Evolutionary conservation across 345 rosid species (phyloP), one percentile per base, ranked within the genome.

Genomic region (Theobroma cacao): DNA sequence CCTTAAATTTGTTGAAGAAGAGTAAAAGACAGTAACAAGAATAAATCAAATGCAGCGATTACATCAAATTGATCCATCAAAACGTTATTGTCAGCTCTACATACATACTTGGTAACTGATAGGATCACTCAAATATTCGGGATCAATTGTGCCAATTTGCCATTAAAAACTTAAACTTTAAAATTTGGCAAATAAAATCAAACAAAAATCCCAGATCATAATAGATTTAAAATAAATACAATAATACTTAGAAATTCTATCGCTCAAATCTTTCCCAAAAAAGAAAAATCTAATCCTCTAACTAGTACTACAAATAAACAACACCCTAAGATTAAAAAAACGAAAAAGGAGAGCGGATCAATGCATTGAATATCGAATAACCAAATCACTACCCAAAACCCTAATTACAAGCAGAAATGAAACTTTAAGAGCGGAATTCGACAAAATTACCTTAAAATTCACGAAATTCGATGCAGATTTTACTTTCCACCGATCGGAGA

Each of bases 401-500:
- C 69, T 52, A 28, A 58, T 18, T 45, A 41, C 72, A 31, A 62
- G 1, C 22, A 18, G 41, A 74, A 77, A 58, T 48, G 72, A 55
- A 65, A 80, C 45, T 28, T 68, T 28, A 5, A 72, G 77, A 47
- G 61, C 55, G 70, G 76, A 80, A 65, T 63, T 31, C 13, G 50
- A 82, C 76, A 38, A 79, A 50, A 67, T 13, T 14, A 68, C 82
- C 87, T 81, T 47, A 38, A 53, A 40, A 9, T 24, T 75, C 18
- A 53, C 56, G 62, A 48, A 60, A 75, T 10, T 30, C 2, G 77
- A 75, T 11, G 74, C 36, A 38, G 78, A 58, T n/a, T 52, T 70
- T 9, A 48, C 59, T 56, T 84, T 83, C 12, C 78, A 77, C 75
- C 58, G 81, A 83, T 78, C 68, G 75, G 36, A 58, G 64, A 73